Base-by-base conservation (phyloP, 345 rosid species). In the Boechera divaricarpa region DNA sequence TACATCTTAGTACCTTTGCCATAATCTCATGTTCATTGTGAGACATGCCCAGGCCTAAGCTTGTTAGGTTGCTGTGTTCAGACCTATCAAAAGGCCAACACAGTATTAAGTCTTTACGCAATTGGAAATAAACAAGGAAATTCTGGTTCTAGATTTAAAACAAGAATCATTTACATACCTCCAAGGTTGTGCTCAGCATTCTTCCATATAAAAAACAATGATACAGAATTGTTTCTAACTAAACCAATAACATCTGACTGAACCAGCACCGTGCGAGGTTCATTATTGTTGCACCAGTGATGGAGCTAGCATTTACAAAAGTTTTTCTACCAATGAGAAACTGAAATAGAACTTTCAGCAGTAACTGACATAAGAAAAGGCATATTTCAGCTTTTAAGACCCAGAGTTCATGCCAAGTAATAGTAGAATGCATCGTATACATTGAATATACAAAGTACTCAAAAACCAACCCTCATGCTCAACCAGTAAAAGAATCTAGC, bases 241-340 rank as follows among this genome's bases (percentile, higher is more conserved):
- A 92, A 86, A 82, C 95, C 94, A 85, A 91, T 75, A 79, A 79
- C 94, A 77, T 91, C 90, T 45, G 90, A 79, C 44, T 85, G 86
- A 81, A 82, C 82, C 76, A 95, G 69, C 81, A 95, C 83, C 42
- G 89, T 89, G 66, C 69, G 77, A n/a, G 96, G 89, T 21, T 83
- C 83, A 83, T 95, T 92, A 81, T 80, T 86, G 82, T 81, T 88
- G 85, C 98, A 87, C 99, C 99, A 95, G 65, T 86, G 74, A 56
- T 85, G 82, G 76, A 89, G 87, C 86, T 92, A 95, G 58, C 88
- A 82, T 10, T 77, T 48, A 77, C 91, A 90, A 80, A 95, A 89
- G 72, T 58, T 82, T 81, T 85, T 91, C 99, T 98, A 95, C 62
- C 86, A 81, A 80, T 74, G 84, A 78, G 85, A 86, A 26, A 85